Base-by-base conservation (phyloP, 75 land plant species). In the Cunninghamia lanceolata region DNA sequence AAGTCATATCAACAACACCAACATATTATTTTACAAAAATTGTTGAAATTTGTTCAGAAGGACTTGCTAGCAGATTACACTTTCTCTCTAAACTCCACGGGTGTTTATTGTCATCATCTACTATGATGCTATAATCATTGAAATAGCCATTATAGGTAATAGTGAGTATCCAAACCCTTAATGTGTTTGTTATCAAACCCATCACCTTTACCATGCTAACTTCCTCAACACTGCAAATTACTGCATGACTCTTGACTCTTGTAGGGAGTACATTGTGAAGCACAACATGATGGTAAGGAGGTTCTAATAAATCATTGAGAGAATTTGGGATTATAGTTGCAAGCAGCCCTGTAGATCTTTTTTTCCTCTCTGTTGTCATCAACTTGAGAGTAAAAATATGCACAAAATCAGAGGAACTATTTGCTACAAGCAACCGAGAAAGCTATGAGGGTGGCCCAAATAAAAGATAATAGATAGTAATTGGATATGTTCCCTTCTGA, bases 381-480 rank as follows among this genome's bases (percentile, higher is more conserved):
- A 83, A 39, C 42, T 92, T 93, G 83, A 95, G 87, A 63, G 83
- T 89, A 84, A 96, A 96, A 71, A 90, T 84, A 85, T 96, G 97
- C 79, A 93, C 56, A 56, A 96, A 89, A 74, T 96, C 97, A 40
- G 96, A 92, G 52, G 96, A 93, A 85, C 94, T 91, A 43, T 93
- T 93, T 50, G 94, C 93, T 21, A 90, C 88, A 74, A 96, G 91
- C 71, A 94, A 85, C 32, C 93, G 95, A 42, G 96, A 96, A 85
- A 88, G 32, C 84, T 90, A 89, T 11, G 85, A 32, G 25, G 92
- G 89, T 85, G 94, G 93, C 25, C 94, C 96, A 89, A 96, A 96
- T 84, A 96, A 94, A 86, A 96, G 86, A 52, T 94, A 94, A 87
- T 91, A 93, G 35, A 96, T 96, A 36, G 97, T 89, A 68, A 93